These are phyloP conservation scores for Cadophora luteo-olivacea DNA, from an alignment of 2,329 filamentous ascomycete genomes.

Conservation along the genomic window DNA sequence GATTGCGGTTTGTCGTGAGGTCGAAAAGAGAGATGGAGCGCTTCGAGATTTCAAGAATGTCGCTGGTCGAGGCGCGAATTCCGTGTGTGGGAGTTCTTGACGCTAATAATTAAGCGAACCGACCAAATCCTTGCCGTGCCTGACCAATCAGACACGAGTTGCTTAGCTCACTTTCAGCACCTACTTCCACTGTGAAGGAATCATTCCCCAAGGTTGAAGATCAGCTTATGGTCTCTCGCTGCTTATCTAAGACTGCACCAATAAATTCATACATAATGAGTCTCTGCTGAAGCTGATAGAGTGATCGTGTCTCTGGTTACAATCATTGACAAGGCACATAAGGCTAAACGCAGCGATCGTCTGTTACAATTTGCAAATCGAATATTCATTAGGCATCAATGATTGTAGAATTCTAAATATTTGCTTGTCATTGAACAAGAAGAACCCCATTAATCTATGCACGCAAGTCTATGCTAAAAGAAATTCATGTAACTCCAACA, in stretches of 20 bases:
- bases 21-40: slow-evolving; percentile 9
- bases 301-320: too few relatives aligned
- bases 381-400: background rate
- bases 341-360: too few relatives aligned
- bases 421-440: background rate
- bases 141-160: background rate
- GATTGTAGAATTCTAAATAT: background rate
- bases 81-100: background rate
- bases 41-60: slow-evolving; percentile 12
- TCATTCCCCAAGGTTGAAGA: too few relatives aligned
- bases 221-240: too few relatives aligned
- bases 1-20: slow-evolving; percentile 51
- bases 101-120: slow-evolving; percentile 7
- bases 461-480: slow-evolving; percentile 5
- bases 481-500: background rate
- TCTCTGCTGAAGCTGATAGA: too few relatives aligned
- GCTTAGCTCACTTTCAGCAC: background rate
- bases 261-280: too few relatives aligned
- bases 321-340: too few relatives aligned
- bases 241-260: too few relatives aligned
- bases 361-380: too few relatives aligned
- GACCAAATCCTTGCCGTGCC: background rate
- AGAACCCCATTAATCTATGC: background rate
- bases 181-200: background rate
- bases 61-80: background rate